Base-by-base conservation (phyloP, 1,284 basidiomycete genomes). In the Ustilago bromivora region DNA sequence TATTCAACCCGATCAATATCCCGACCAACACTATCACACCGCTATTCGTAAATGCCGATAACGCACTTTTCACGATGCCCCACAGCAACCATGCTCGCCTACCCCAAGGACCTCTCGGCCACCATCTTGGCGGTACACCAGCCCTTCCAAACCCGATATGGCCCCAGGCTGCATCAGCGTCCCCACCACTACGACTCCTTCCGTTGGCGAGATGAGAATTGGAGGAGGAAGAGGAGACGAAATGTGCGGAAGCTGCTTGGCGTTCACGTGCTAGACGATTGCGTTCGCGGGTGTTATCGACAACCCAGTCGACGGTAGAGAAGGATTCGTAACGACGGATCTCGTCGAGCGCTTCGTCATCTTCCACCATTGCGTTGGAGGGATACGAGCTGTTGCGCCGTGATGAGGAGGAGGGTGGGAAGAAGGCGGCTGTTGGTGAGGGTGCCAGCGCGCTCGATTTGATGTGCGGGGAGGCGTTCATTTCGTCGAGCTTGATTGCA, bases 1-100 rank as follows among this genome's bases (percentile, higher is more conserved):
- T 95, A 80, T 95, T 96, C 56, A 97, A 83, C 28, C 97, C 97
- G 76, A 99, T 99, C 71, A 91, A 91, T 53, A 94, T 89, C 10
- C 96, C 96, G 7, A 85, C 84, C 15, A 85, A 64, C 41, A 86
- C 73, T 38, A 86, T 82, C 2, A 86, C 76, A 2, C 79, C 81
- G 63, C 77, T 84, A 49, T 86, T 84, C 0, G 79, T 81, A 40
- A 76, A 79, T 19, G 81, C 82, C 38, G 66, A 61, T 19, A 78
- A 53, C 0, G 80, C 75, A 35, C 69, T 76, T 46, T 75, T 70
- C 51, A 71, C 62, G 55, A 84, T 73, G 7, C 79, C 66, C 74
- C 69, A 81, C 19, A 71, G 41, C 12, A 69, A 60, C 78, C 78
- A 86, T 5, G 66, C 71, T 56, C 75, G 71, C 36, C 76, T 70